phyloP scores from a whole-genome alignment of 1,284 basidiomycete genomes.

The Somion occarium region DNA sequence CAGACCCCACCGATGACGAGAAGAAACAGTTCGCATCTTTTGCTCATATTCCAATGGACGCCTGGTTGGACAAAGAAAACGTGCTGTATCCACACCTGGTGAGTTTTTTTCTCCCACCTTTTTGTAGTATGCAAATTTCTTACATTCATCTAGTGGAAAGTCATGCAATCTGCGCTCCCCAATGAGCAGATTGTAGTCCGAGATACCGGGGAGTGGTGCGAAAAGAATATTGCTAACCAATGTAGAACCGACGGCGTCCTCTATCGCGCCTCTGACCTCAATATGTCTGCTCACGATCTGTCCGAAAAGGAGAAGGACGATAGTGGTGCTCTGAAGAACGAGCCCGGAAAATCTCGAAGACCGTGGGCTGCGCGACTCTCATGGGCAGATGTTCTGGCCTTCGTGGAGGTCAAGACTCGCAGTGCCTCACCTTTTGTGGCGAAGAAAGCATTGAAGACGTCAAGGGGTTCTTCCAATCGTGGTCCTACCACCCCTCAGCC shows the following conservation, averaged over 20 bases:
- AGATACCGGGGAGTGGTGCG: not conserved
- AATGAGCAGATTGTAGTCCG: not conserved
- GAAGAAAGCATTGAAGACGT: too few relatives aligned
- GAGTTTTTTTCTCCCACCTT: not conserved
- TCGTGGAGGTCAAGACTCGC: conserved; percentile 7
- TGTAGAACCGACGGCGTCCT: too few relatives aligned
- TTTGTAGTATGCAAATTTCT: not conserved
- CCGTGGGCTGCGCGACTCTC: not conserved
- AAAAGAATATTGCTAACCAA: too few relatives aligned
- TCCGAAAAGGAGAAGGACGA: not conserved
- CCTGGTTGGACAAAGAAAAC: too few relatives aligned
- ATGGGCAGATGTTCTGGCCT: not conserved
- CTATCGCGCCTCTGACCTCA: not conserved
- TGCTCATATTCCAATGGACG: too few relatives aligned
- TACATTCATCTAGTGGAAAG: not conserved
- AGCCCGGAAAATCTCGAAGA: not conserved
- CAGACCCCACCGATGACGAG: too few relatives aligned
- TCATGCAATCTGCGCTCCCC: not conserved
- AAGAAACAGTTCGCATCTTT: too few relatives aligned
- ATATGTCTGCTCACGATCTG: not conserved
- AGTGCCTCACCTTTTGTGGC: too few relatives aligned
- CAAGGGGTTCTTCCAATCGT: too few relatives aligned
- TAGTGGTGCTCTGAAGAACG: not conserved
- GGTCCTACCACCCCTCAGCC: too few relatives aligned
- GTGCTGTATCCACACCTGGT: not conserved